Percentiles rank a stretch among this genome's conserved stretches.
These are phyloP conservation scores for Diaporthe sp. DNA, from an alignment of 2,329 filamentous ascomycete genomes.

Conservation along the genomic window DNA sequence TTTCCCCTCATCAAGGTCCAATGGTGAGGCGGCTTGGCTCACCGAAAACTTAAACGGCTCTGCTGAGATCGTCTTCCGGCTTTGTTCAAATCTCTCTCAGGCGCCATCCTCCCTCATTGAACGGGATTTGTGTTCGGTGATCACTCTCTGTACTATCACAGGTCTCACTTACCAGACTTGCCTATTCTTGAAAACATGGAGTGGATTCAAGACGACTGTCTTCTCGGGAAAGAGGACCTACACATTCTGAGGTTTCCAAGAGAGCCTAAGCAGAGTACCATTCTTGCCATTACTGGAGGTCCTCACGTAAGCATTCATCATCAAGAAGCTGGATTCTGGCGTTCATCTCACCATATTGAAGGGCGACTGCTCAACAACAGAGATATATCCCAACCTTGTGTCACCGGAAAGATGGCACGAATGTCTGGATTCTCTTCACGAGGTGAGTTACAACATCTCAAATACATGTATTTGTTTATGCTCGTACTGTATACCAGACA, in stretches of 20 bases:
- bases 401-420: not conserved
- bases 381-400: not conserved
- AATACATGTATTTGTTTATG: not conserved
- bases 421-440: not conserved
- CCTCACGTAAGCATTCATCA: not conserved
- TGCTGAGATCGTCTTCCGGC: too few relatives aligned
- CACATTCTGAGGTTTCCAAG: not conserved
- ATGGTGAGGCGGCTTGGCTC: not conserved
- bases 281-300: not conserved
- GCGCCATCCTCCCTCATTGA: not conserved
- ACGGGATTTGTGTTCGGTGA: not conserved
- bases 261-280: not conserved
- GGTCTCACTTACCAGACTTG: not conserved
- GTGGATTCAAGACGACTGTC: conserved; percentile 1
- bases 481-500: not conserved
- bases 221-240: conserved; percentile 2
- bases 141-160: not conserved
- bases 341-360: not conserved
- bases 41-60: not conserved
- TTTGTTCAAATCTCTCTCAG: not conserved
- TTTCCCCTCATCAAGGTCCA: not conserved
- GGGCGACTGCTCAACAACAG: not conserved
- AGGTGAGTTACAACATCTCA: not conserved
- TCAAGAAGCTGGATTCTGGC: too few relatives aligned
- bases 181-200: not conserved